A percentile compares a stretch with the other conserved stretches of the same genome.
phyloP scores from a whole-genome alignment of 495 filamentous ascomycete genomes.

The Podospora sp. region DNA sequence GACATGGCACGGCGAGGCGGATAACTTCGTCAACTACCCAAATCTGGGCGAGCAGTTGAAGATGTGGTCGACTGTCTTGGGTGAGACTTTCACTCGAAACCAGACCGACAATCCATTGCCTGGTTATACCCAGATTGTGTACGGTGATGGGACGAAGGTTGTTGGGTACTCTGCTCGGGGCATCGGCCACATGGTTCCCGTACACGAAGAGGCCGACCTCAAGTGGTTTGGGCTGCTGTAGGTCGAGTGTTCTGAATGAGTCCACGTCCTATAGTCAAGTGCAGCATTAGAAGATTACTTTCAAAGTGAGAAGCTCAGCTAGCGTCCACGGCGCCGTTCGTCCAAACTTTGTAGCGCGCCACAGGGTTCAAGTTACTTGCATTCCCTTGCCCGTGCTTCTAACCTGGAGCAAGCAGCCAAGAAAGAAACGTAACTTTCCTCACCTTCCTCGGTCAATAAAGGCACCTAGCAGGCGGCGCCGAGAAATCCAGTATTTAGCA shows the following conservation, averaged over 20 bases:
- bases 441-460: no score
- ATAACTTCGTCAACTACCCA: conserved; percentile 36
- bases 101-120: conserved; percentile 38
- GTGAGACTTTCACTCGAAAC: conserved; percentile 33
- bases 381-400: no score
- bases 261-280: no score
- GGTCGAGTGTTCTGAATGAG: not conserved
- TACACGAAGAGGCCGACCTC: conserved; percentile 42
- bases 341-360: no score
- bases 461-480: no score
- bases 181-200: conserved; percentile 53
- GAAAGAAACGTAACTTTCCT: no score
- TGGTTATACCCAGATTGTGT: conserved; percentile 48
- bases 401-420: no score
- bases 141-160: conserved; percentile 45
- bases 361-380: no score
- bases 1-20: conserved; percentile 42
- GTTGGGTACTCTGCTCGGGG: conserved; percentile 47
- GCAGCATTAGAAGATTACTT: not conserved
- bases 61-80: conserved; percentile 18
- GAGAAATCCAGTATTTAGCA: no score
- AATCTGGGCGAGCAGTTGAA: conserved; percentile 51
- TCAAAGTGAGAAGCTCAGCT: no score
- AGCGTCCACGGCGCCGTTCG: no score
- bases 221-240: conserved; percentile 45